Evolutionary conservation across 495 filamentous ascomycete genomes (phyloP).

Genomic region (Tuber magnatum): DNA sequence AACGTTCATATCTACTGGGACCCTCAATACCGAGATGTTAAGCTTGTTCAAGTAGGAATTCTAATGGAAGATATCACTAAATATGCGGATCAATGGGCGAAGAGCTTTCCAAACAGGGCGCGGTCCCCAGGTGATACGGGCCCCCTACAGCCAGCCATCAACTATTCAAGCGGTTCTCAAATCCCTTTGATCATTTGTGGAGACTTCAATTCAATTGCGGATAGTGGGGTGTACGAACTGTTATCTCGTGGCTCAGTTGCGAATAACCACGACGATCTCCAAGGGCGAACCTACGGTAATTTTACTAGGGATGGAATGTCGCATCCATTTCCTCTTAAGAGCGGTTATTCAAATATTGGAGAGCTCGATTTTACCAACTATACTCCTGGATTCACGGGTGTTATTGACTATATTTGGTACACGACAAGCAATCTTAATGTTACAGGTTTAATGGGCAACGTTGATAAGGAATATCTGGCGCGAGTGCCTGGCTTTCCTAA

Average conservation of each 20-base stretch:
- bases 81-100: constrained; percentile 78
- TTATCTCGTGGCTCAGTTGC: constrained; percentile 65
- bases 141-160: constrained; percentile 48
- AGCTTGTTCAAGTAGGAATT: constrained; percentile 88
- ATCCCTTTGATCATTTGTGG: constrained; percentile 89
- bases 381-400: constrained; percentile 78
- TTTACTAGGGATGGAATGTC: constrained; percentile 85
- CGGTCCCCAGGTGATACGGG: constrained; percentile 45
- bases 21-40: constrained; percentile 80
- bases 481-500: constrained; percentile 93
- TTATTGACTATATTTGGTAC: constrained; percentile 97
- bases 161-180: constrained; percentile 72
- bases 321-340: constrained; percentile 89
- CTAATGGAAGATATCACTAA: constrained; percentile 82
- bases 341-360: constrained; percentile 64
- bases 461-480: constrained; percentile 83
- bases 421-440: constrained; percentile 84
- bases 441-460: constrained; percentile 76
- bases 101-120: constrained; percentile 53
- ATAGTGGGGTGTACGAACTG: constrained; percentile 82
- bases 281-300: constrained; percentile 69
- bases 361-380: constrained; percentile 94
- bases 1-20: constrained; percentile 96
- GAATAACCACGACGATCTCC: constrained; percentile 68
- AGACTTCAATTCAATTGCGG: constrained; percentile 85